phyloP scores from a whole-genome alignment of 345 rosid species.

The Stellera chamaejasme region DNA sequence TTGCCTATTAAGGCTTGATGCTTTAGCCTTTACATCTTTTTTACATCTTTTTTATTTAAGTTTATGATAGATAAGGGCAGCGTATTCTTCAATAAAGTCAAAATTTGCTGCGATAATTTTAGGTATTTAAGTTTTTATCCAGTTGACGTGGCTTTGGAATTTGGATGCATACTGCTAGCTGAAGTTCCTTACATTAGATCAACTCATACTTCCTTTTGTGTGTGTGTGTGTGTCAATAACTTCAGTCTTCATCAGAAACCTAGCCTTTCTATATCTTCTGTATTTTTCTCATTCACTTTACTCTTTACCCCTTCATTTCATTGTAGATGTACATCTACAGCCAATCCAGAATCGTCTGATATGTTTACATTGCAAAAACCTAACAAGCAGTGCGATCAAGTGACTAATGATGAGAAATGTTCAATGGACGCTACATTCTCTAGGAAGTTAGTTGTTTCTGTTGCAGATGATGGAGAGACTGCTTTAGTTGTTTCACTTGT shows the following conservation, averaged over 20 bases:
- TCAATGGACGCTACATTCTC: conserved; percentile 42
- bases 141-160: background rate
- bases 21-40: too few relatives aligned
- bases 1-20: too few relatives aligned
- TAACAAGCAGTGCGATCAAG: conserved; percentile 29
- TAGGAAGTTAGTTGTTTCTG: conserved; percentile 67
- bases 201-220: background rate
- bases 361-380: conserved; percentile 27
- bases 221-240: conserved; percentile 1
- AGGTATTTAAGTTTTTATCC: conserved; percentile 1
- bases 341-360: conserved; percentile 36
- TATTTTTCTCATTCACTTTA: background rate
- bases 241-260: background rate
- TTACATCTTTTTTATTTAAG: background rate
- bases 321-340: conserved; percentile 56
- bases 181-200: background rate
- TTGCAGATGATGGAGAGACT: conserved; percentile 94
- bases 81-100: background rate
- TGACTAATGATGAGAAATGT: conserved; percentile 29
- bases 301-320: conserved; percentile 13
- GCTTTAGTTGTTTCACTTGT: conserved; percentile 85
- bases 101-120: too few relatives aligned
- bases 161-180: background rate
- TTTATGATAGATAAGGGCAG: background rate
- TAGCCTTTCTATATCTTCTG: background rate